Evolutionary conservation across 2,329 filamentous ascomycete species (phyloP).

Genomic region (Paecilomyces sp.): DNA sequence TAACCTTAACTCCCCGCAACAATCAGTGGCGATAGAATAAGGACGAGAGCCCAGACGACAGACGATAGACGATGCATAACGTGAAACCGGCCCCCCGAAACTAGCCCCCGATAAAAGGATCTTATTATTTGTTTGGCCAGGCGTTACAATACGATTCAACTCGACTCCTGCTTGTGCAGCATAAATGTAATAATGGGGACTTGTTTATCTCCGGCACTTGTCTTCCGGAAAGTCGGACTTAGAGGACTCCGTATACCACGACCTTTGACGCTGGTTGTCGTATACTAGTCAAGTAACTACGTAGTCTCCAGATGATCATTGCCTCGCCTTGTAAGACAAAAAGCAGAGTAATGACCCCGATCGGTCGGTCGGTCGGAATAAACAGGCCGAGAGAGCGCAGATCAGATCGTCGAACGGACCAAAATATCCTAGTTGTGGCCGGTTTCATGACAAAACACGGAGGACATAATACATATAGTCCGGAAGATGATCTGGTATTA

Average conservation of each 20-base stretch:
- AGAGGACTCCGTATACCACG: too few relatives aligned
- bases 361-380: background rate
- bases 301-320: background rate
- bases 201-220: too few relatives aligned
- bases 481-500: background rate
- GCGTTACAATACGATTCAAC: too few relatives aligned
- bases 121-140: too few relatives aligned
- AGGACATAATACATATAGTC: background rate
- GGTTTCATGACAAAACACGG: background rate
- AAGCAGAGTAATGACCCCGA: background rate
- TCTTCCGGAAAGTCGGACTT: too few relatives aligned
- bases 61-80: background rate
- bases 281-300: background rate
- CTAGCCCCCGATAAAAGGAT: too few relatives aligned
- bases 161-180: too few relatives aligned
- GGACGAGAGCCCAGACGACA: background rate
- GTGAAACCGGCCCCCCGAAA: too few relatives aligned
- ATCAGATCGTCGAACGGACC: background rate
- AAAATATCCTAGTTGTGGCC: background rate
- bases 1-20: background rate
- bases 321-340: background rate
- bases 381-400: background rate
- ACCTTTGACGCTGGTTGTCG: too few relatives aligned
- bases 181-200: too few relatives aligned
- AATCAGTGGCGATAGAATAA: background rate